These are phyloP conservation scores for Lachnum nothofagi DNA, from an alignment of 2,329 filamentous ascomycete genomes.

Conservation along the genomic window DNA sequence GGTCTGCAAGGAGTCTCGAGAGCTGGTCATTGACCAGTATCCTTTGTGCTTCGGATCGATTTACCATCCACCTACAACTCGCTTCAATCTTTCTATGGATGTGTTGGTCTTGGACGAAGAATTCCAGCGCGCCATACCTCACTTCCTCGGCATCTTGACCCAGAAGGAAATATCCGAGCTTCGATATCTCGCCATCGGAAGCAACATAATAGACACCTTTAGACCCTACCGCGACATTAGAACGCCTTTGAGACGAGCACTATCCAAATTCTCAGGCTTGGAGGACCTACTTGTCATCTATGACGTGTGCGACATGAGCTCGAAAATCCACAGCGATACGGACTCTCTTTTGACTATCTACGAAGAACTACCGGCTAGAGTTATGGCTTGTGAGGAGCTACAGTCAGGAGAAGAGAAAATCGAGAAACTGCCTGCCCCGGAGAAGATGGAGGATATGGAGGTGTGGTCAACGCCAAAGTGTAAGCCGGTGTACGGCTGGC, in stretches of 20 bases:
- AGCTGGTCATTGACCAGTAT: constrained; percentile 9
- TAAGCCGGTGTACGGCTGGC: constrained; percentile 17
- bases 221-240: not conserved
- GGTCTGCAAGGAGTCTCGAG: constrained; percentile 18
- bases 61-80: constrained; percentile 10
- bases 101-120: constrained; percentile 13
- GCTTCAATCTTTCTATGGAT: constrained; percentile 21
- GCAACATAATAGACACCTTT: not conserved
- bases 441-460: not conserved
- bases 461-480: constrained; percentile 6
- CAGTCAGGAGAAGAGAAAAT: not conserved
- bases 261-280: not conserved
- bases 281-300: constrained; percentile 4
- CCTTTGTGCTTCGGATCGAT: constrained; percentile 19
- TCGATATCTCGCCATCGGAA: constrained; percentile 13
- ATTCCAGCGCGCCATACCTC: constrained; percentile 11
- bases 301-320: not conserved
- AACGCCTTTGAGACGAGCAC: not conserved
- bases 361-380: constrained; percentile 6
- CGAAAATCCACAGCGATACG: not conserved
- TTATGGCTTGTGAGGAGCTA: not conserved
- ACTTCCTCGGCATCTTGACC: constrained; percentile 17
- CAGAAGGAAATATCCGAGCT: constrained; percentile 9
- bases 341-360: constrained; percentile 3
- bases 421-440: not conserved